These are phyloP conservation scores for Rosa chinensis DNA, from an alignment of 306 rosid genomes.

Conservation along the genomic window DNA sequence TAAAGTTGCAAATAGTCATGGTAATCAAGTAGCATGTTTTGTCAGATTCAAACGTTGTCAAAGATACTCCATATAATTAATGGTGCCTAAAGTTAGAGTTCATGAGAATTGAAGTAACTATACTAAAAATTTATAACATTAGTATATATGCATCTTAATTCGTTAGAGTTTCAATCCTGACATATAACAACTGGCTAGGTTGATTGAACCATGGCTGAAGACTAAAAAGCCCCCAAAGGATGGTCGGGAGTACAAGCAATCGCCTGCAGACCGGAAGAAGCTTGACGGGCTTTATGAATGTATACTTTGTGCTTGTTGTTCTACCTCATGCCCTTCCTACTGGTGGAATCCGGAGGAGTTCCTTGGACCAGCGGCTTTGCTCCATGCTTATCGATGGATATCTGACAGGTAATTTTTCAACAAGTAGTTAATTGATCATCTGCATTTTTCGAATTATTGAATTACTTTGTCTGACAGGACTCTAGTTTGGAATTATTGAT, in stretches of 20 bases:
- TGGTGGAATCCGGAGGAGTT: slow-evolving; percentile 54
- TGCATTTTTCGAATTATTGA: background rate
- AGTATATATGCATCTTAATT: background rate
- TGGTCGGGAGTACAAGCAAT: slow-evolving; percentile 36
- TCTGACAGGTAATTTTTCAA: slow-evolving; percentile 21
- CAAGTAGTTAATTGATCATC: background rate
- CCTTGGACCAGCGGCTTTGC: slow-evolving; percentile 40
- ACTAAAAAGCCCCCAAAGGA: slow-evolving; percentile 25
- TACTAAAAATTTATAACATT: background rate
- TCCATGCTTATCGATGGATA: slow-evolving; percentile 42
- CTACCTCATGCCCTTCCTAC: slow-evolving; percentile 43
- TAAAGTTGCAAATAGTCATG: background rate
- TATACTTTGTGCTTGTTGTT: slow-evolving; percentile 47
- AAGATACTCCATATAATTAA: background rate
- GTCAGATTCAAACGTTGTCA: background rate
- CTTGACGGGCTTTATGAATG: slow-evolving; percentile 46
- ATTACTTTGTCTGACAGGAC: background rate
- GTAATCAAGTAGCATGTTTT: background rate
- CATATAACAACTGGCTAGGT: slow-evolving; percentile 1
- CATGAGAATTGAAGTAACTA: background rate
- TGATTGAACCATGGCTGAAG: slow-evolving; percentile 50
- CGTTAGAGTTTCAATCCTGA: background rate
- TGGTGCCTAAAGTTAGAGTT: background rate
- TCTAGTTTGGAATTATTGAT: background rate
- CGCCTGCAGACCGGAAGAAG: slow-evolving; percentile 37